A percentile compares a stretch with the other conserved stretches of the same genome.
Evolutionary conservation across 2,329 filamentous ascomycete species (phyloP).

Genomic region (Penicillium capsulatum): DNA sequence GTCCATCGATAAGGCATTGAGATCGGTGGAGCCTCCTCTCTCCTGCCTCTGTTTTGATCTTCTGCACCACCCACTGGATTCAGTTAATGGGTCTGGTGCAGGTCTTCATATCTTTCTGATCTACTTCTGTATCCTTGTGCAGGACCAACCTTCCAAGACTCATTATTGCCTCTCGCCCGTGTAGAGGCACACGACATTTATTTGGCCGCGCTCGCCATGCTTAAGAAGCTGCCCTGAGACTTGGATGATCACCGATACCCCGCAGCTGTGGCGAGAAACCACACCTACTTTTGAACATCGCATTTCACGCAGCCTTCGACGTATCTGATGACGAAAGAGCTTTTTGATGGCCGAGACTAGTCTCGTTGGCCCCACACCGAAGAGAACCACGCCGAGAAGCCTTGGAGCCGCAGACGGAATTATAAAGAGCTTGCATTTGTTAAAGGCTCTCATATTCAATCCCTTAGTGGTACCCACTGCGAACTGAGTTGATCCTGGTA

Average conservation of each 20-base stretch:
- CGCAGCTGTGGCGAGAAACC: background rate
- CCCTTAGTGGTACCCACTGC: no score
- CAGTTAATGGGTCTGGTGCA: background rate
- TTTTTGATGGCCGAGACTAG: constrained; percentile 1
- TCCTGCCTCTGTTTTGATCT: background rate
- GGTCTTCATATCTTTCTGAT: background rate
- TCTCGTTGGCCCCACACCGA: background rate
- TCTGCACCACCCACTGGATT: background rate
- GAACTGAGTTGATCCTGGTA: no score
- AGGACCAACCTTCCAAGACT: background rate
- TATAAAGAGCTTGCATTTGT: no score
- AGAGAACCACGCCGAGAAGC: background rate
- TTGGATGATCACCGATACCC: background rate
- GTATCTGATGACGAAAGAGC: constrained; percentile 1
- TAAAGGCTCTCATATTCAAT: no score
- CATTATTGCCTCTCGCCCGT: no score
- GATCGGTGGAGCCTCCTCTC: constrained; percentile 1
- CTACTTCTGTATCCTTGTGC: background rate
- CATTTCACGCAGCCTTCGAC: background rate
- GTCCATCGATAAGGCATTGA: constrained; percentile 13
- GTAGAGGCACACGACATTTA: no score
- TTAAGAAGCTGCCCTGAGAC: no score
- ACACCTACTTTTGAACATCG: background rate
- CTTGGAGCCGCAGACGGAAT: background rate
- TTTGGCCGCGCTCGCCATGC: no score